Evolutionary conservation across 805 yeast species (phyloP), one percentile per base, ranked within the genome.

Genomic region (Candida palmyrensis): DNA sequence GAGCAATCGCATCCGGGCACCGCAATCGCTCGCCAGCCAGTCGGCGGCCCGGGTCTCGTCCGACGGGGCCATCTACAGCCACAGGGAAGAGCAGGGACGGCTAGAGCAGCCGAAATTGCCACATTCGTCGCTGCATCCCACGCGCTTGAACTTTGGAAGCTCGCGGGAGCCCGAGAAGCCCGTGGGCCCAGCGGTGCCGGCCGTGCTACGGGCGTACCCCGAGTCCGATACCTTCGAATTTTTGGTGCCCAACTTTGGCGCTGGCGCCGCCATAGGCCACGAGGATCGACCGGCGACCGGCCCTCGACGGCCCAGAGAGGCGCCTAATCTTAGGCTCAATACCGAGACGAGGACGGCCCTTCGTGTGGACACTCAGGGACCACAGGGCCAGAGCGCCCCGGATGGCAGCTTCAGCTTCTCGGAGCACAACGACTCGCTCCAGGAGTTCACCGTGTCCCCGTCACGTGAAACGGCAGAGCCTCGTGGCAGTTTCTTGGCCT

Each of bases 341-440:
- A 21, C 15, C 7, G 28, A 21, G 29, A 30, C 15, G 25, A 30
- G 21, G 10, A 11, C 25, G 19, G 18, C 13, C 22, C 17, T 32
- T 13, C 14, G 16, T 18, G 25, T 18, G 13, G 10, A 26, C 16
- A 19, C 24, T 25, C 13, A 25, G 13, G 38, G 32, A 9, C 20
- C 24, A 4, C 37, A 33, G 10, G 23, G 24, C 27, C n/a, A 13
- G 18, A 18, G 32, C 16, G 11, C 24, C 12, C 39, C 23, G 9
- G 23, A 21, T 21, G 25, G 31, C 20, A 30, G 34, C 17, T 53
- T 52, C 32, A 47, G 53, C 34, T 53, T 53, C 35, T 48, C 53
- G 6, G 58, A 53, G 14, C 50, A 49, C 6, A 48, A 53, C 25
- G 53, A 49, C 30, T 45, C 56, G 6, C 42, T 48, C 12, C 43